phyloP scores from a whole-genome alignment of 768 basidiomycete species.

The Podaxis mareebaensis region DNA sequence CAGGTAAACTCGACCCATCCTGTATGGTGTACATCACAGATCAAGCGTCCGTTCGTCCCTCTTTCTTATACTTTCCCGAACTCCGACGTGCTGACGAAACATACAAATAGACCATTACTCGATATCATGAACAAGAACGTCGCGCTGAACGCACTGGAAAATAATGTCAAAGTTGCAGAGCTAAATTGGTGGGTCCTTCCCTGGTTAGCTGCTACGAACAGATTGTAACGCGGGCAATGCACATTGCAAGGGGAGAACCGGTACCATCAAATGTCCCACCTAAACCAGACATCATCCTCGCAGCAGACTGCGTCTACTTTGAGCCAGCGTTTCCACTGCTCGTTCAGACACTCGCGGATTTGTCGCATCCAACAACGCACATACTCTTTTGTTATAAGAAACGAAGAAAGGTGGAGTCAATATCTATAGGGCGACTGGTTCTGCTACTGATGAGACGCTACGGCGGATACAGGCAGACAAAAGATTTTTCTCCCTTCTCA shows the following conservation, averaged over 20 bases:
- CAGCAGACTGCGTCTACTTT: constrained; percentile 95
- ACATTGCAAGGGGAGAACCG: constrained; percentile 58
- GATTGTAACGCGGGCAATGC: constrained; percentile 15
- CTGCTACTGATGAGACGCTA: neutral
- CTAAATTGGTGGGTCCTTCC: constrained; percentile 71
- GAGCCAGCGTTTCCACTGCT: constrained; percentile 91
- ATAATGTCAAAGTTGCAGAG: constrained; percentile 60
- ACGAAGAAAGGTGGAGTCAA: constrained; percentile 67
- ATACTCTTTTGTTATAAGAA: constrained; percentile 94
- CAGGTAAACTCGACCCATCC: constrained; percentile 61
- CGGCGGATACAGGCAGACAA: constrained; percentile 68
- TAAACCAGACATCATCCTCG: constrained; percentile 70
- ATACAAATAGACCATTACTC: constrained; percentile 60
- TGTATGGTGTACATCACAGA: constrained; percentile 80
- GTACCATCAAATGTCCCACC: constrained; percentile 45
- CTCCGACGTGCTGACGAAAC: constrained; percentile 14
- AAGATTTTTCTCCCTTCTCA: constrained; percentile 79
- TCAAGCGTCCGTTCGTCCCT: constrained; percentile 69
- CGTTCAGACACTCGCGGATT: constrained; percentile 71
- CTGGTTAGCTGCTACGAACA: constrained; percentile 11
- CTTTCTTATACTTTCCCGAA: constrained; percentile 1
- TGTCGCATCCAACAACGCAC: constrained; percentile 58
- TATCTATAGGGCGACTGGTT: neutral
- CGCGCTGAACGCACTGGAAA: constrained; percentile 56
- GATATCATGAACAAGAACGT: constrained; percentile 81